Base-by-base conservation (phyloP, 2,329 filamentous ascomycete genomes). In the Cylindrodendrum hubeiense region DNA sequence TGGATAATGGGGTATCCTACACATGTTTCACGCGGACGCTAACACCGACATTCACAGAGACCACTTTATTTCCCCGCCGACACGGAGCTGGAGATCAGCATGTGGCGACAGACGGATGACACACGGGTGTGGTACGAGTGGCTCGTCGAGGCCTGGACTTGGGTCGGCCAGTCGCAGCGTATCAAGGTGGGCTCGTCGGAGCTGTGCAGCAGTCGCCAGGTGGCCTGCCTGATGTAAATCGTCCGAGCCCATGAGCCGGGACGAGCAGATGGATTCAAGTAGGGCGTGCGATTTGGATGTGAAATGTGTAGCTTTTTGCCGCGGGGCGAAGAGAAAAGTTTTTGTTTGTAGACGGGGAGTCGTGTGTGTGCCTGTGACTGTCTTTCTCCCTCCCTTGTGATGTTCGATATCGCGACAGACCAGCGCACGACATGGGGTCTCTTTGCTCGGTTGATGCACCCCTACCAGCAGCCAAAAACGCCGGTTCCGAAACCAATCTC, bases 51-150 rank as follows among this genome's bases (percentile, higher is more conserved):
- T 53, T 28, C 39, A 46, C 70, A 97, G 94, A 90, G 89, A 72
- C 95, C 96, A 0, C 85, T 99, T 15, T 92, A 94, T 76, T 89
- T 97, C 71, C 95, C 96, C 0, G 92, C 93, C 62, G 90, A 93
- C 69, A 90, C 92, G 0, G 93, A 97, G 78, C 84, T 98, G 5
- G 92, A 97, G 71, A 90, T 98, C 39, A 96, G 90, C 77, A 98
- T 99, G 90, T 98, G 94, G 93, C 89, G 96, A 54, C 93, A 97
- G 80, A 98, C 96, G 1, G 95, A 99, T 76, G 94, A 98, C 77
- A 89, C 92, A 39, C 97, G 93, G 79, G 96, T 99, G 8, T 99
- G 96, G 97, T 99, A 99, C 79, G 96, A 99, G 79, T 99, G 96
- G 96, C 85, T 96, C 66, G 91, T 98, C 2, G 96, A 98, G 79